Conservation (phyloP, 192 early-diverging fungal genomes). For the Linnemannia hyalina region DNA sequence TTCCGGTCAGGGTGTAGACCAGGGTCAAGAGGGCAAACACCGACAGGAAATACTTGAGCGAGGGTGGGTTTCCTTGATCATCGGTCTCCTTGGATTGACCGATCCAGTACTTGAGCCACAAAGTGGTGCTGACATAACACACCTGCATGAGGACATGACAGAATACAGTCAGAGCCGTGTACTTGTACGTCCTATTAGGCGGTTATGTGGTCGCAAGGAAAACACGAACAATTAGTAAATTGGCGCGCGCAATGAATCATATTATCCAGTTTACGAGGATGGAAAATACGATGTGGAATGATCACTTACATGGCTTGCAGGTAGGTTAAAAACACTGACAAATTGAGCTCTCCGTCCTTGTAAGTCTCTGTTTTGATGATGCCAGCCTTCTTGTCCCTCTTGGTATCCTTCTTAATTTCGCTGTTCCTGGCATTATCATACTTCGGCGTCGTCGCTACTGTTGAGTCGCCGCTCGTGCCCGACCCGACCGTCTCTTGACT, state of each 20-base stretch:
- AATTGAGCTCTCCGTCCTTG: not conserved
- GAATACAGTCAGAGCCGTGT: conserved; percentile 59
- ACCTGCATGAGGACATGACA: conserved; percentile 60
- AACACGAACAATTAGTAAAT: not conserved
- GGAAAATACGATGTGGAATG: not conserved
- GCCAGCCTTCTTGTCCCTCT: conserved; percentile 30
- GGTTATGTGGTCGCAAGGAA: not conserved
- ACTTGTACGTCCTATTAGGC: conserved; percentile 25
- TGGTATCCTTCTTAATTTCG: not conserved
- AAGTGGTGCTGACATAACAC: conserved; percentile 60
- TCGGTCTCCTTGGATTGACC: not conserved
- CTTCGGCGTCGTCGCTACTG: not conserved
- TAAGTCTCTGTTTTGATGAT: conserved; percentile 6
- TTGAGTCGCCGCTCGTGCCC: not conserved
- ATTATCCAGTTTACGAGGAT: no score
- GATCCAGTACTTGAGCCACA: conserved; percentile 73
- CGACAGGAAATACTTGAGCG: conserved; percentile 10
- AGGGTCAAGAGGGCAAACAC: conserved; percentile 23
- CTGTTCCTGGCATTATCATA: not conserved
- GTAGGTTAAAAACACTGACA: conserved; percentile 31
- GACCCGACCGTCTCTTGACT: not conserved
- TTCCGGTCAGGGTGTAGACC: not conserved
- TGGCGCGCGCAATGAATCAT: no score
- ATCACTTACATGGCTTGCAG: conserved; percentile 29
- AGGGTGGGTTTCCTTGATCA: not conserved